Percentiles rank a stretch among this genome's conserved stretches.
Evolutionary conservation across 2,329 filamentous ascomycete species (phyloP).

Genomic region (Penicillium hordei): DNA sequence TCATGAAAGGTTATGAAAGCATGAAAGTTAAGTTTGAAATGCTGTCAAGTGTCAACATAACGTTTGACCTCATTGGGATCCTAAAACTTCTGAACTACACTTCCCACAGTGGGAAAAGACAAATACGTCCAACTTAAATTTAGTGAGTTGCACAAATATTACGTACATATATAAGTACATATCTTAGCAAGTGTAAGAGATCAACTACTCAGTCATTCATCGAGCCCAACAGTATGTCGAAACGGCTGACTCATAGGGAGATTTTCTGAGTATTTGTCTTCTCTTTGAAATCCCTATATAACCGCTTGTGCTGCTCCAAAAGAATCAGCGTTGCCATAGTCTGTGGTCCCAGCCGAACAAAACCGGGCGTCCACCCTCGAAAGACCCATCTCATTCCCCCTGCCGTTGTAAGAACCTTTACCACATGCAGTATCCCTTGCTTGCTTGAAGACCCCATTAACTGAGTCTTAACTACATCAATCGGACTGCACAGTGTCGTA

Average conservation of each 20-base stretch:
- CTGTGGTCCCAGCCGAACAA: conserved; percentile 63
- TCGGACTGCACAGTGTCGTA: conserved; percentile 78
- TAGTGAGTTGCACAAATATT: background rate
- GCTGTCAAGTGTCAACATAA: background rate
- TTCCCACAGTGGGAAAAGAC: background rate
- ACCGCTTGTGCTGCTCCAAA: conserved; percentile 79
- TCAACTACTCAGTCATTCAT: background rate
- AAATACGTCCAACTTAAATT: background rate
- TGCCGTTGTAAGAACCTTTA: conserved; percentile 65
- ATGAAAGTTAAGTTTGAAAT: background rate
- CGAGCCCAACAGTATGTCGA: no score
- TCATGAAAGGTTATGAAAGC: background rate
- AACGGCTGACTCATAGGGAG: background rate
- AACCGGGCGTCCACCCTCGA: conserved; percentile 81
- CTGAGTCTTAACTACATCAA: conserved; percentile 86
- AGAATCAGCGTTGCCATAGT: conserved; percentile 86
- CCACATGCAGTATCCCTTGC: conserved; percentile 56
- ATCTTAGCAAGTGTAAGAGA: background rate
- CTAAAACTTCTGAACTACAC: background rate
- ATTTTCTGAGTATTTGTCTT: background rate
- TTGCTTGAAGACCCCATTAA: conserved; percentile 64
- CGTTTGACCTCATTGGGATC: background rate
- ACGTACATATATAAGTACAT: background rate
- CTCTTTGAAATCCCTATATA: conserved; percentile 42
- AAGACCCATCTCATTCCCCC: conserved; percentile 84